These are phyloP conservation scores for Phytophthora macrochlamydospora DNA, from an alignment of 352 stramenopile genomes.

Conservation along the genomic window DNA sequence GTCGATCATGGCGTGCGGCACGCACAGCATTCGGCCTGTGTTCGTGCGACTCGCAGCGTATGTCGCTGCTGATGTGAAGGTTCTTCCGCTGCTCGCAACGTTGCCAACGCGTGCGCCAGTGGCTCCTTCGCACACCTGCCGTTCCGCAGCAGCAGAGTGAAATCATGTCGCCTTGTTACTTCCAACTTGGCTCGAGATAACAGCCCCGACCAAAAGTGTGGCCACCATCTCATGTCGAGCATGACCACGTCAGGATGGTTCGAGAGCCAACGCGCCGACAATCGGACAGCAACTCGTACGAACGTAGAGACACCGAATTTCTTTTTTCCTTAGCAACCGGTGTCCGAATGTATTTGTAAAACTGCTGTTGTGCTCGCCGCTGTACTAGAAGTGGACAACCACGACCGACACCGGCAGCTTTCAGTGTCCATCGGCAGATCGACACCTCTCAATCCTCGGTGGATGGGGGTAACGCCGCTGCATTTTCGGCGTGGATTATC, in stretches of 20 bases:
- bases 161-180: background rate
- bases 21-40: background rate
- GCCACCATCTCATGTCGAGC: background rate
- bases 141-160: background rate
- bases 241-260: background rate
- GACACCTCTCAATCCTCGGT: background rate
- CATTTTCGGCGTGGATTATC: background rate
- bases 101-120: background rate
- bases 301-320: conserved; percentile 3
- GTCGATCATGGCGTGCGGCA: background rate
- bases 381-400: no score
- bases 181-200: background rate
- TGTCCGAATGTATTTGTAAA: no score
- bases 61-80: no score
- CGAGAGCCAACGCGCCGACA: background rate
- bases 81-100: background rate
- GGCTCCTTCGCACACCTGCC: background rate
- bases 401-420: no score
- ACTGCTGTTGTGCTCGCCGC: no score
- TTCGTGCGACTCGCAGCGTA: background rate
- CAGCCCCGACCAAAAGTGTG: no score
- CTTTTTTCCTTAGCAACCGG: background rate
- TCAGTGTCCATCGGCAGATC: background rate
- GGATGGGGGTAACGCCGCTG: background rate
- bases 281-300: background rate